These are phyloP conservation scores for Biscogniauxia sp. DNA, from an alignment of 2,329 filamentous ascomycete species.

Conservation along the genomic window DNA sequence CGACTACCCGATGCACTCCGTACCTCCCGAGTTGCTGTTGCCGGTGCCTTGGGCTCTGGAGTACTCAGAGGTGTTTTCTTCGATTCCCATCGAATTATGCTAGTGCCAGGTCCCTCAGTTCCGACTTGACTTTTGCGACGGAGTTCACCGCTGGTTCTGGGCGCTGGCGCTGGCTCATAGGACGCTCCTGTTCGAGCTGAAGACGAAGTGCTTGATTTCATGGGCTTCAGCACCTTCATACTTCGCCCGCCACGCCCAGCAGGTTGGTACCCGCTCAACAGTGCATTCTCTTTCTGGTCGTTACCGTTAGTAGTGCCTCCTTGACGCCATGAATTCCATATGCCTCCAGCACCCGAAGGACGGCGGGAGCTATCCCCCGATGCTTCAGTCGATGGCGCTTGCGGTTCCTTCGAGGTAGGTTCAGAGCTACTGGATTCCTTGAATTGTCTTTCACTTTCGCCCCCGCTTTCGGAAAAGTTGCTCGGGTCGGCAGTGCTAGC, in stretches of 20 bases:
- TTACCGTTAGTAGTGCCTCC: constrained; percentile 45
- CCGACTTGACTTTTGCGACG: constrained; percentile 53
- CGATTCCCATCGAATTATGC: constrained; percentile 49
- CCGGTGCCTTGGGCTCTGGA: constrained; percentile 33
- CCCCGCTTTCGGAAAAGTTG: constrained; percentile 43
- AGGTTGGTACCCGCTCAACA: constrained; percentile 68
- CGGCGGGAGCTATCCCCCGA: constrained; percentile 26
- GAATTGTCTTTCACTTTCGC: constrained; percentile 41
- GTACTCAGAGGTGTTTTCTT: constrained; percentile 46
- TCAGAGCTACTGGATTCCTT: constrained; percentile 29
- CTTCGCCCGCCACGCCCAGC: constrained; percentile 60
- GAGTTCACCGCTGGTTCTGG: constrained; percentile 48
- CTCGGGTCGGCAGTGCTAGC: constrained; percentile 29
- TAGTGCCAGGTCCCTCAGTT: constrained; percentile 28
- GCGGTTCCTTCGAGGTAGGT: constrained; percentile 26
- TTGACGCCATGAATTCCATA: constrained; percentile 72
- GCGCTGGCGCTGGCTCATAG: constrained; percentile 49
- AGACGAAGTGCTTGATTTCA: constrained; percentile 58
- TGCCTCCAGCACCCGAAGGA: constrained; percentile 47
- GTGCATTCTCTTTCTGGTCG: constrained; percentile 54
- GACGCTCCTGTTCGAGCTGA: constrained; percentile 49
- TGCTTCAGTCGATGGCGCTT: constrained; percentile 23
- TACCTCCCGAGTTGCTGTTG: constrained; percentile 32
- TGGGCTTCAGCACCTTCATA: constrained; percentile 89
- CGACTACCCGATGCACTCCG: constrained; percentile 45